Base-by-base conservation (phyloP, 306 rosid genomes). In the peach (Prunus persica) region DNA sequence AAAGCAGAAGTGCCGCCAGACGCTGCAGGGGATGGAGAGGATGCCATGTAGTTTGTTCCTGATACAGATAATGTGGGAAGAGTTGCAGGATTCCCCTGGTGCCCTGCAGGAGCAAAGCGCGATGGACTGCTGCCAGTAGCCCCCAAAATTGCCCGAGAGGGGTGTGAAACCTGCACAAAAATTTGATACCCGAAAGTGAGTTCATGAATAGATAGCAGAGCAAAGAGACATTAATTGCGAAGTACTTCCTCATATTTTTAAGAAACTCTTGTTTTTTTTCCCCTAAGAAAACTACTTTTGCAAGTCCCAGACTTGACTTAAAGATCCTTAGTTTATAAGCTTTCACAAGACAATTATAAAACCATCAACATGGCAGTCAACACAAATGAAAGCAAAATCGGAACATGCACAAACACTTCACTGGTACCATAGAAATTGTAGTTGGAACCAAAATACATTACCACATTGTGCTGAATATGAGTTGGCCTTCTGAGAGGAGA, bases 21-120 rank as follows among this genome's bases (percentile, higher is more conserved):
- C 45, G 96, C 96, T 1, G 93, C 98, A 43, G 98, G 97, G 62
- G 98, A 91, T 75, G 96, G 98, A 72, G 98, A 96, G 55, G 97
- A 96, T 79, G 89, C 92, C 71, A 91, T 76, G 69, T 88, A 92
- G 78, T 83, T 86, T 73, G 96, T 88, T 83, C 97, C 96, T 22
- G 98, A 91, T 57, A 81, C 84, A 57, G 97, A 87, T 25, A 87
- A 75, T 0, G 96, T 83, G 69, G 97, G 91, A 51, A 87, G 71
- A 85, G 83, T 92, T 56, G 82, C 56, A 16, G 93, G 86, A 79
- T 80, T 87, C 25, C 91, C 96, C 41, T 78, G 92, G 61, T 88
- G 91, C 73, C 89, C 96, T 0, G 79, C 15, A 20, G 83, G 87
- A 75, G 91, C 89, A 76, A 95, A 86, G 67, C 96, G 87, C n/a